phyloP scores from a whole-genome alignment of 1,139 yeast genomes.

The Pichia cactophila region DNA sequence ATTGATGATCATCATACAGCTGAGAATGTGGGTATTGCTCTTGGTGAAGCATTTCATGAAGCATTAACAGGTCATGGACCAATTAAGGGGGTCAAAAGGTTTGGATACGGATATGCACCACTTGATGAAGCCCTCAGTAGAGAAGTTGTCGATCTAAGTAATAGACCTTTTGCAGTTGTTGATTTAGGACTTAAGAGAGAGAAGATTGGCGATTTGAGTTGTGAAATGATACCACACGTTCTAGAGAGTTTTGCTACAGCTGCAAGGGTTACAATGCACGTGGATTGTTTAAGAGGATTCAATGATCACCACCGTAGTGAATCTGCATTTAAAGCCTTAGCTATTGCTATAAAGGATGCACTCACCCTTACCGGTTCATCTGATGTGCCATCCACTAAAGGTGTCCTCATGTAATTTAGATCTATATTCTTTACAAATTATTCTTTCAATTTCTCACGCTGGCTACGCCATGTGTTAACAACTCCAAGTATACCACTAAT shows the following conservation, averaged over 20 bases:
- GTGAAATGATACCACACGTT: slow-evolving; percentile 97
- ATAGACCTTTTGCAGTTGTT: slow-evolving; percentile 85
- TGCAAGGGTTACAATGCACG: slow-evolving; percentile 86
- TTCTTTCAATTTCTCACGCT: slow-evolving; percentile 17
- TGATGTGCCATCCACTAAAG: slow-evolving; percentile 95
- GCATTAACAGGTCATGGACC: slow-evolving; percentile 61
- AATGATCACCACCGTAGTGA: slow-evolving; percentile 97
- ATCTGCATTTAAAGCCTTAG: slow-evolving; percentile 92
- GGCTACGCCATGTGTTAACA: slow-evolving; percentile 33
- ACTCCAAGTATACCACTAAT: slow-evolving; percentile 35
- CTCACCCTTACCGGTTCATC: slow-evolving; percentile 73
- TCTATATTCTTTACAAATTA: neutral
- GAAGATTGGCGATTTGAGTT: slow-evolving; percentile 82
- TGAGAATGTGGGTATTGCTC: slow-evolving; percentile 89
- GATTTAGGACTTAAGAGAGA: slow-evolving; percentile 89
- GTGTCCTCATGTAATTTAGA: slow-evolving; percentile 54
- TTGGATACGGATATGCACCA: slow-evolving; percentile 94
- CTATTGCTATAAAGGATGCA: slow-evolving; percentile 86
- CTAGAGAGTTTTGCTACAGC: slow-evolving; percentile 89
- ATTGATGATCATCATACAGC: slow-evolving; percentile 97
- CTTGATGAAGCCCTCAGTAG: slow-evolving; percentile 91
- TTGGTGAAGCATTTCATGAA: slow-evolving; percentile 81
- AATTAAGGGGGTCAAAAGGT: slow-evolving; percentile 83
- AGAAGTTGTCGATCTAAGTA: slow-evolving; percentile 89
- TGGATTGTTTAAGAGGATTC: slow-evolving; percentile 85